phyloP scores from a whole-genome alignment of 352 stramenopile species.

The Pythium vanterpoolii region DNA sequence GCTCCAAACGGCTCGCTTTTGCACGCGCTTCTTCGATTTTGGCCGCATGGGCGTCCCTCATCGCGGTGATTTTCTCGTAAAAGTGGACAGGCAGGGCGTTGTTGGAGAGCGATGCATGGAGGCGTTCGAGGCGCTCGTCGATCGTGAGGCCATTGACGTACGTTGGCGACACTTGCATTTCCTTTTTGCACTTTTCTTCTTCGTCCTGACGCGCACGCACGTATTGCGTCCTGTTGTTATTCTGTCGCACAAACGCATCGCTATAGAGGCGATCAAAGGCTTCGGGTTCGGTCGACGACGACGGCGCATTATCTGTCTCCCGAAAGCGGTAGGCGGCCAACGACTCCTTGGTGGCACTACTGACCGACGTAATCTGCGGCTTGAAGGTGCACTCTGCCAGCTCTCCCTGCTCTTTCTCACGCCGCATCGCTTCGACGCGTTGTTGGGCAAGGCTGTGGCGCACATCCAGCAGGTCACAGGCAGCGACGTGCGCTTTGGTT shows the following conservation, averaged over 20 bases:
- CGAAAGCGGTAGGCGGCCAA: neutral
- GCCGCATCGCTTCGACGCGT: constrained; percentile 32
- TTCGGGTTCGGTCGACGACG: constrained; percentile 1
- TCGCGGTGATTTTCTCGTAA: constrained; percentile 48
- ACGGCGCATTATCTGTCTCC: neutral
- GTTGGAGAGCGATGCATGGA: constrained; percentile 36
- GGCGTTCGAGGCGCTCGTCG: constrained; percentile 42
- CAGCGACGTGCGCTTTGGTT: neutral
- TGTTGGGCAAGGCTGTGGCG: constrained; percentile 24
- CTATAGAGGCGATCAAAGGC: constrained; percentile 50
- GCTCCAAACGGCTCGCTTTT: constrained; percentile 31
- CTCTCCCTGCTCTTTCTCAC: constrained; percentile 34
- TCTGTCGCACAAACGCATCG: constrained; percentile 51
- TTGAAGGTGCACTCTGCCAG: constrained; percentile 57
- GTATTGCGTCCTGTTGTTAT: constrained; percentile 36
- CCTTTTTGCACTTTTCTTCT: constrained; percentile 42
- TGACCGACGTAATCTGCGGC: constrained; percentile 20
- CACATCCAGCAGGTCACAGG: constrained; percentile 30
- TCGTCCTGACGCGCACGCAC: constrained; percentile 34
- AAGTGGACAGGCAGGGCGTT: constrained; percentile 48
- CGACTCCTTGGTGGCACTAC: constrained; percentile 1
- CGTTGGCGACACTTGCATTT: constrained; percentile 36
- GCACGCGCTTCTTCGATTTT: constrained; percentile 30
- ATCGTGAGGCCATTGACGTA: constrained; percentile 49
- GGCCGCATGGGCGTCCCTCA: constrained; percentile 34